Percentiles rank a stretch among this genome's conserved stretches.
phyloP scores from a whole-genome alignment of 139 green algal genomes.

The Spirogloea muscicola region DNA sequence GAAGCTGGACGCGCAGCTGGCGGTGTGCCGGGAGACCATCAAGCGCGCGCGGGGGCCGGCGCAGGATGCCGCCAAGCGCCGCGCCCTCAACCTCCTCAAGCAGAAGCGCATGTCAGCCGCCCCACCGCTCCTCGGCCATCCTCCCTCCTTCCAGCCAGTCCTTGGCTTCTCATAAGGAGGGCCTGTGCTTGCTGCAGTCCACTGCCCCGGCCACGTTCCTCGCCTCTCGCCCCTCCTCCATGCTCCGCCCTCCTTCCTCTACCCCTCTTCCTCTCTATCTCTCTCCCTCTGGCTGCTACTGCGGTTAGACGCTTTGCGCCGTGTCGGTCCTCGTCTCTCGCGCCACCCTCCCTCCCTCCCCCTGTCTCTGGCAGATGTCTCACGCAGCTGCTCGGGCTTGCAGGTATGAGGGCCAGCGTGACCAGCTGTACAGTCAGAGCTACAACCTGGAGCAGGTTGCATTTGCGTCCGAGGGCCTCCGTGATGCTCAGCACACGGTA shows the following conservation, averaged over 20 bases:
- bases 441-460: conserved; percentile 92
- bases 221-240: neutral
- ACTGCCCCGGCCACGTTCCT: neutral
- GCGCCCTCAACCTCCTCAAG: conserved; percentile 88
- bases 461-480: conserved; percentile 46
- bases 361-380: too few relatives aligned
- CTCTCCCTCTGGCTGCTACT: too few relatives aligned
- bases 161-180: neutral
- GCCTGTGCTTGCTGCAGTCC: neutral
- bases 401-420: conserved; percentile 84
- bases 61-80: conserved; percentile 80
- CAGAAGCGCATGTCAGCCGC: conserved; percentile 80
- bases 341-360: too few relatives aligned
- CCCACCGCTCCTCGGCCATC: too few relatives aligned
- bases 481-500: conserved; percentile 41
- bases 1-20: conserved; percentile 88
- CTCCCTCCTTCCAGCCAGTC: neutral
- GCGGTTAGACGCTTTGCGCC: too few relatives aligned
- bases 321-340: too few relatives aligned
- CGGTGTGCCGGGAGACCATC: conserved; percentile 80
- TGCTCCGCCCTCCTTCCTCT: neutral
- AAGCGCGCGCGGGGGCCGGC: conserved; percentile 76
- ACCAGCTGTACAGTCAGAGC: conserved; percentile 91
- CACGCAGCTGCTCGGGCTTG: too few relatives aligned
- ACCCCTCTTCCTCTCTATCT: neutral